Conservation (phyloP, 176 grass and related monocot species). For the Zea mays region DNA sequence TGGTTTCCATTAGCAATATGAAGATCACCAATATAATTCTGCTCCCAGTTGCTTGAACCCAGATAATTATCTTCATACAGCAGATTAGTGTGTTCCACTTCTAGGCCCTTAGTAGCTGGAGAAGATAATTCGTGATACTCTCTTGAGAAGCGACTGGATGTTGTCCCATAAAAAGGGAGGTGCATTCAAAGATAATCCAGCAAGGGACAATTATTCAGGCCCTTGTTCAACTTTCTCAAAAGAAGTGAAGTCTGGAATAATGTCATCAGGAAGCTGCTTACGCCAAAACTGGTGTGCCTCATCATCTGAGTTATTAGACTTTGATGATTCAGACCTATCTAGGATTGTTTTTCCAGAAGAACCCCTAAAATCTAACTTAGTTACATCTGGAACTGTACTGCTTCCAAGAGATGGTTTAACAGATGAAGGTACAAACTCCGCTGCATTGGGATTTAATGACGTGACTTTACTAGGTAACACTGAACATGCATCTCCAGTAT, state of each 20-base stretch:
- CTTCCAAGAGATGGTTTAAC: slow-evolving; percentile 55
- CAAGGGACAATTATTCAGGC: slow-evolving; percentile 62
- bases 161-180: slow-evolving; percentile 50
- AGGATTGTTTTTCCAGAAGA: slow-evolving; percentile 61
- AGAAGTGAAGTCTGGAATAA: slow-evolving; percentile 80
- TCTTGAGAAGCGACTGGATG: slow-evolving; percentile 46
- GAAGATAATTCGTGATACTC: slow-evolving; percentile 50
- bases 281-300: slow-evolving; percentile 86
- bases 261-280: slow-evolving; percentile 93
- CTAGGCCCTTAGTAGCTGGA: slow-evolving; percentile 45
- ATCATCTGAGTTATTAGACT: slow-evolving; percentile 92
- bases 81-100: slow-evolving; percentile 43
- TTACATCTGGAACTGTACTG: slow-evolving; percentile 45
- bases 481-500: slow-evolving; percentile 47
- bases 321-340: slow-evolving; percentile 77
- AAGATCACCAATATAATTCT: slow-evolving; percentile 43
- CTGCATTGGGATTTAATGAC: slow-evolving; percentile 93
- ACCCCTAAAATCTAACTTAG: slow-evolving; percentile 53
- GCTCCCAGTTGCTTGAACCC: slow-evolving; percentile 75
- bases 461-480: slow-evolving; percentile 63
- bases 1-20: slow-evolving; percentile 51
- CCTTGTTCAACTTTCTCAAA: slow-evolving; percentile 66
- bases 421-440: slow-evolving; percentile 86
- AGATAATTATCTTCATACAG: slow-evolving; percentile 60
- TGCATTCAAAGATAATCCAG: slow-evolving; percentile 72